Percentiles rank a stretch among this genome's conserved stretches.
These are phyloP conservation scores for Dipteronia sinensis DNA, from an alignment of 345 rosid genomes.

Conservation along the genomic window DNA sequence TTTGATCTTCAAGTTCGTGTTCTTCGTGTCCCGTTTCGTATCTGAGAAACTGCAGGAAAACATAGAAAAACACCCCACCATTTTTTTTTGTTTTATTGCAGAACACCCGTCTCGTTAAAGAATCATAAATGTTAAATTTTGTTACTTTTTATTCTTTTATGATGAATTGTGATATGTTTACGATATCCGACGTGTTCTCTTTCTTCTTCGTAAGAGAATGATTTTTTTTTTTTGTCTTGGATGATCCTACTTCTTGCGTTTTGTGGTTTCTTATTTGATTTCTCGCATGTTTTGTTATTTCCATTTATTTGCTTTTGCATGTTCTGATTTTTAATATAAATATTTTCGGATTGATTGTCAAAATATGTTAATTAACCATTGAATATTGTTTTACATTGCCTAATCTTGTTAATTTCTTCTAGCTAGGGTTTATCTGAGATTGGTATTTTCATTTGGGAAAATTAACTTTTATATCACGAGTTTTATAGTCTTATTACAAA, in stretches of 20 bases:
- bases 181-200: neutral
- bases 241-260: neutral
- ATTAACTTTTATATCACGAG: neutral
- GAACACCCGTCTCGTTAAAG: neutral
- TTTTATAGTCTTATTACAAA: neutral
- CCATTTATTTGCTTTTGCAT: neutral
- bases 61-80: neutral
- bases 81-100: neutral
- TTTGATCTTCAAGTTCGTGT: neutral
- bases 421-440: neutral
- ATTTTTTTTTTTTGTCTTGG: neutral
- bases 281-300: neutral
- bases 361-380: too few species aligned
- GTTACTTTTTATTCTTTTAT: neutral
- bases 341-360: too few species aligned
- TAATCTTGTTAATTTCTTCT: neutral
- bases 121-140: neutral
- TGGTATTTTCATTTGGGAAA: too few species aligned
- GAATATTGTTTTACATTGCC: too few species aligned
- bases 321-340: neutral
- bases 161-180: neutral
- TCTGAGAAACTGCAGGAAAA: constrained; percentile 2
- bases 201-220: too few species aligned
- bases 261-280: neutral
- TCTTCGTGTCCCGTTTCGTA: neutral